Evolutionary conservation across 2,329 filamentous ascomycete genomes (phyloP), one percentile per base, ranked within the genome.

Genomic region (Claviceps africana): DNA sequence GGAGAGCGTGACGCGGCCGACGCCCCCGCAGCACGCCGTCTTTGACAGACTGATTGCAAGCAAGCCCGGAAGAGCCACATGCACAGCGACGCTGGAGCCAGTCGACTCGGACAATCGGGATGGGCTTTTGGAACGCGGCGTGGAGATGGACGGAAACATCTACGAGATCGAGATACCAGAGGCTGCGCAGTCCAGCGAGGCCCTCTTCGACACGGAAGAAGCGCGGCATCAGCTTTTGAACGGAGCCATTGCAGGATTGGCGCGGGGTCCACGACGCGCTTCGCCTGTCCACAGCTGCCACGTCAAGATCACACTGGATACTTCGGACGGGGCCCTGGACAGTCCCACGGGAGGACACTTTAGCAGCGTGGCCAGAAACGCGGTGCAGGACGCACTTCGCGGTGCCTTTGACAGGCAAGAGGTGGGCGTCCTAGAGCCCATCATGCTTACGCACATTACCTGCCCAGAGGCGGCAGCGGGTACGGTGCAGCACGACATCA

Each of bases 401-500:
- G 74, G 80, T 19, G 80, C 82, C 0, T 74, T 79, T 52, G 69
- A 75, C 10, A 66, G 70, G 30, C 63, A 71, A 2, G 70, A 73
- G 2, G 77, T 88, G 1, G 77, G 78, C 1, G 72, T 98, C 40
- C 85, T 97, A 70, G 93, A 98, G 63, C 93, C 93, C 1, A 86
- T 98, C 51, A 96, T 97, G 88, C 82, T 83, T 55, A 88, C 87
- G 5, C 82, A 84, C 50, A 95, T 98, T 62, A 83, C 81, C 58
- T 88, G 93, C 48, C 87, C 93, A 50, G 91, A 96, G 67, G 76
- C 77, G 6, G 83, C 80, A 7, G 82, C 95, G 1, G 89, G 90
- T 4, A 78, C 79, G 4, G 86, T 98, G 10, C 82, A 94, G 35
- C 88, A 94, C 58, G 85, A 93, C 62, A 81, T 94, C 52, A 83